phyloP scores from a whole-genome alignment of 768 basidiomycete genomes.

The Suillus variegatus region DNA sequence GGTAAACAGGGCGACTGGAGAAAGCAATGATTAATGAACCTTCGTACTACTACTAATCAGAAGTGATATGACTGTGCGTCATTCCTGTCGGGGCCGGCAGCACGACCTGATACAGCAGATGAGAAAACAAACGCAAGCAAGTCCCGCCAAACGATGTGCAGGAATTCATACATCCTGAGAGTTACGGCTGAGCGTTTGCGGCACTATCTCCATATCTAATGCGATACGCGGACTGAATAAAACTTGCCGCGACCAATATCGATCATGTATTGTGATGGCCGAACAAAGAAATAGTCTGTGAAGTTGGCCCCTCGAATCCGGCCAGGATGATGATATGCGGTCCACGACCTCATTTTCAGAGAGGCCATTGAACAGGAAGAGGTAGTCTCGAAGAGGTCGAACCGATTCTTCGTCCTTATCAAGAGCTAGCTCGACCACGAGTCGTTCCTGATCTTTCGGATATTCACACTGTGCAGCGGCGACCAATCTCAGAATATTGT shows the following conservation, averaged over 20 bases:
- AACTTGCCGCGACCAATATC: background rate
- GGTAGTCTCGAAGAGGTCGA: conserved; percentile 1
- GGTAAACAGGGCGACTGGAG: too few species aligned
- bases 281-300: background rate
- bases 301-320: background rate
- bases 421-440: background rate
- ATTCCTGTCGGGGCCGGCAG: too few species aligned
- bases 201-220: background rate
- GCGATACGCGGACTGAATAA: background rate
- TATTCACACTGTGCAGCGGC: background rate
- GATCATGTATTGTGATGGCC: background rate
- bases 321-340: background rate
- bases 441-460: background rate
- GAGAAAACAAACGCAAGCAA: background rate
- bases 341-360: background rate
- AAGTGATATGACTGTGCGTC: too few species aligned
- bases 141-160: background rate
- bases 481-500: background rate
- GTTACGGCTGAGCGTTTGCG: background rate
- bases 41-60: too few species aligned
- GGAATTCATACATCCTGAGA: background rate
- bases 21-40: too few species aligned
- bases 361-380: background rate
- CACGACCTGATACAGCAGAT: too few species aligned
- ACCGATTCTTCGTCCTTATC: background rate